Base-by-base conservation (phyloP, 371 early-diverging fungal genomes). In the Phascolomyces articulosus region DNA sequence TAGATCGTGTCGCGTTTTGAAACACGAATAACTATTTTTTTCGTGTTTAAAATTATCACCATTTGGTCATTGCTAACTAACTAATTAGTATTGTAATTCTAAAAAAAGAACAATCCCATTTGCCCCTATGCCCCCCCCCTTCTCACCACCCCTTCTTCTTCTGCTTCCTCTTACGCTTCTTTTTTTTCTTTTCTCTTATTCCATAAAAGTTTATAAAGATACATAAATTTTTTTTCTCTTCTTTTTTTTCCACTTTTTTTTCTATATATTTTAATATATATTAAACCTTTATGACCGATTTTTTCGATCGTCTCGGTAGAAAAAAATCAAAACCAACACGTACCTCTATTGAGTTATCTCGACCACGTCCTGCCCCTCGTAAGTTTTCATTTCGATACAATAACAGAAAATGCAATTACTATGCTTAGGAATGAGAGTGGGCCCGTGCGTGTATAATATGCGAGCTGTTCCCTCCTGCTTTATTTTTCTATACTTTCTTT, bases 261-360 rank as follows among this genome's bases (percentile, higher is more conserved):
- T 26, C 47, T 27, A 47, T 26, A 26, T 54, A 38, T 53, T 51
- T 21, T 24, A 4, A 49, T n/a, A 4, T 21, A 4, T n/a, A 26
- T n/a, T 10, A 23, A 20, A 24, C 4, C 51, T 51, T 7, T 24
- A 75, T 75, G 75, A 65, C 66, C 18, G 68, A 67, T 8, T 60
- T 75, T 59, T 63, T 75, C 24, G 75, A 75, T 40, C 72, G 66
- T 56, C 66, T 72, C 20, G 66, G 66, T 18, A 61, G 60, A 24
- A 75, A 73, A 54, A 69, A 66, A 55, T 49, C 62, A 40, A 61
- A 61, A 34, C 38, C 62, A 18, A 31, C 49, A 6, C 47, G 47
- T 1, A 53, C 24, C 24, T 11, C 64, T 62, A 26, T 41, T 23
- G 34, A 59, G 24, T 34, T 34, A 34, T 34, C 34, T 34, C 34